phyloP scores from a whole-genome alignment of 805 yeast genomes.

The Maudiozyma serrabonitensis region DNA sequence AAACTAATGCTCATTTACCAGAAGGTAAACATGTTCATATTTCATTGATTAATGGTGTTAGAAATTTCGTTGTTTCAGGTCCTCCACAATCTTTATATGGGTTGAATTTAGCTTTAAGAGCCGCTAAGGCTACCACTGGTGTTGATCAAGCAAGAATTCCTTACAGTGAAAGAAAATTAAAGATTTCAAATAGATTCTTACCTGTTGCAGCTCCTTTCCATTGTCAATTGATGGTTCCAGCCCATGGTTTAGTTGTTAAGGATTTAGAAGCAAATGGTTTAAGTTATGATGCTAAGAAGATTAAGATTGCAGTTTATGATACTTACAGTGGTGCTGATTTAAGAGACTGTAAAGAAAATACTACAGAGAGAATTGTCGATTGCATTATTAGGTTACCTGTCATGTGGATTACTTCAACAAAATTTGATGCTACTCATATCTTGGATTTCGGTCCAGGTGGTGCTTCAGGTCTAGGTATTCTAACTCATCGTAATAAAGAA shows the following conservation, averaged over 20 bases:
- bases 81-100: constrained; percentile 98
- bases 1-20: constrained; percentile 91
- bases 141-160: constrained; percentile 94
- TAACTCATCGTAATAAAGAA: constrained; percentile 95
- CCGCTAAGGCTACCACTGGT: constrained; percentile 90
- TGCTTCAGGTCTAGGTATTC: constrained; percentile 87
- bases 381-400: constrained; percentile 86
- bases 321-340: constrained; percentile 79
- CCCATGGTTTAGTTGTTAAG: constrained; percentile 52
- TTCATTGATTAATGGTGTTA: constrained; percentile 89
- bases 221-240: constrained; percentile 70
- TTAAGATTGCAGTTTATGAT: constrained; percentile 83
- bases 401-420: constrained; percentile 87
- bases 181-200: constrained; percentile 85
- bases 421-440: constrained; percentile 75
- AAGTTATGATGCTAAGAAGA: constrained; percentile 42
- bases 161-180: constrained; percentile 83
- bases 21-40: constrained; percentile 81
- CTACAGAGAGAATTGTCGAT: constrained; percentile 61
- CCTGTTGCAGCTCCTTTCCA: constrained; percentile 97
- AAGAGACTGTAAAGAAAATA: constrained; percentile 43
- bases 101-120: constrained; percentile 81
- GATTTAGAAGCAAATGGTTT: constrained; percentile 57
- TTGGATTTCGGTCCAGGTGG: constrained; percentile 99
- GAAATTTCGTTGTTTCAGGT: constrained; percentile 91